Conservation (phyloP, 2,329 filamentous ascomycete species). For the Lanzia echinophila region DNA sequence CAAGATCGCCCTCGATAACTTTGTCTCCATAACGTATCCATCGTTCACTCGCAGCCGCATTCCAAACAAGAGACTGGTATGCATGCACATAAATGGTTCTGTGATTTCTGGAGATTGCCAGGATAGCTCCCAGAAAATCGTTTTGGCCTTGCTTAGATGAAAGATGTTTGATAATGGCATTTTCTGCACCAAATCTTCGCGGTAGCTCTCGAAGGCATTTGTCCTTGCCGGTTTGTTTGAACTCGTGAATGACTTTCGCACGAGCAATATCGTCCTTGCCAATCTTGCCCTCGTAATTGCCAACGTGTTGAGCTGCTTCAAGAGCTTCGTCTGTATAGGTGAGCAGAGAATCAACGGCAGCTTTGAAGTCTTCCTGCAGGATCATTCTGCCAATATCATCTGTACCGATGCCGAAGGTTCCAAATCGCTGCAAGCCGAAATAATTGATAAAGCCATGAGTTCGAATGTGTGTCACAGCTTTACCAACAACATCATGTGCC, state of each 20-base stretch:
- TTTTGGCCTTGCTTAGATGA: constrained; percentile 34
- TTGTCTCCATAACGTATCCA: constrained; percentile 67
- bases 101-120: constrained; percentile 72
- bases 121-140: constrained; percentile 77
- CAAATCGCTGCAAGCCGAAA: constrained; percentile 95
- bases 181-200: constrained; percentile 74
- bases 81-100: constrained; percentile 95
- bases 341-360: constrained; percentile 71
- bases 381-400: constrained; percentile 81
- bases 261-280: constrained; percentile 72
- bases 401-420: constrained; percentile 78
- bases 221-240: constrained; percentile 54
- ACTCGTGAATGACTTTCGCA: constrained; percentile 71
- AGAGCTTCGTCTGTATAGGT: constrained; percentile 61
- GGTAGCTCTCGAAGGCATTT: constrained; percentile 61
- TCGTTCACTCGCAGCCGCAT: constrained; percentile 72
- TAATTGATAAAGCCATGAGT: constrained; percentile 91
- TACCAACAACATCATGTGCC: constrained; percentile 44
- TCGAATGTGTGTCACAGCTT: constrained; percentile 60
- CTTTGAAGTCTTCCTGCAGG: constrained; percentile 72
- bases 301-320: constrained; percentile 43
- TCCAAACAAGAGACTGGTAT: constrained; percentile 94
- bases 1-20: constrained; percentile 77
- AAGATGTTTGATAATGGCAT: constrained; percentile 71
- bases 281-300: constrained; percentile 41